Evolutionary conservation across 2,329 filamentous ascomycete genomes (phyloP).

Genomic region (Cyphellophora europaea): DNA sequence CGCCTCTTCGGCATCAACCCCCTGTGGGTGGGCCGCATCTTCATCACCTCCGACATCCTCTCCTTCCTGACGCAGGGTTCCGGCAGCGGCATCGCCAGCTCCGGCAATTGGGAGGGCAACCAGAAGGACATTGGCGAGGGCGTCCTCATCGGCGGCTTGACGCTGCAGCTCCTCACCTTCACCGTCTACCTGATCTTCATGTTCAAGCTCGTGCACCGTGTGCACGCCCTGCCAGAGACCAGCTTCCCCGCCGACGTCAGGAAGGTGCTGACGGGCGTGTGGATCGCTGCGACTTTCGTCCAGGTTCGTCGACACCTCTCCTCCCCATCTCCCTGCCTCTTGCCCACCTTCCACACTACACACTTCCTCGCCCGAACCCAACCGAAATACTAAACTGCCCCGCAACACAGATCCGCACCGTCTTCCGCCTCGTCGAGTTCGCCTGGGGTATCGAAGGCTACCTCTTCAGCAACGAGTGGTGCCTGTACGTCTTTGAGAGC

Average conservation of each 20-base stretch:
- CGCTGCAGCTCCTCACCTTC: conserved; percentile 22
- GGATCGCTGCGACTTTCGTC: conserved; percentile 35
- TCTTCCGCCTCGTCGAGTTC: conserved; percentile 36
- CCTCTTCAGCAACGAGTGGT: conserved; percentile 31
- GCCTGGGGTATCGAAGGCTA: conserved; percentile 32
- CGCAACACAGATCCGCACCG: conserved; percentile 38
- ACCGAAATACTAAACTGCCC: conserved; percentile 34
- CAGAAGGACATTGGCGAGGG: conserved; percentile 10
- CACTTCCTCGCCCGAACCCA: not conserved
- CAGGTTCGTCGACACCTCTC: conserved; percentile 30
- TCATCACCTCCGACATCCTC: conserved; percentile 37
- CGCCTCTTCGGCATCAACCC: conserved; percentile 29
- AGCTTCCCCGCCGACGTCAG: conserved; percentile 23
- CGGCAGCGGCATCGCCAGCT: conserved; percentile 35
- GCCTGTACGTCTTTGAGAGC: conserved; percentile 36
- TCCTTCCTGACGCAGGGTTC: conserved; percentile 36
- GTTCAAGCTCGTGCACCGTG: conserved; percentile 17
- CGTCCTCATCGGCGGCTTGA: conserved; percentile 19
- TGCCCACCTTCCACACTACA: not conserved
- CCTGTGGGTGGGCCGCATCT: conserved; percentile 34
- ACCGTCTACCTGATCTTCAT: conserved; percentile 19
- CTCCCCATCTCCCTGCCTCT: not conserved
- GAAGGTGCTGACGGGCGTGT: conserved; percentile 33
- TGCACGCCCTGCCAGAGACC: conserved; percentile 20
- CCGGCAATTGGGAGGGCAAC: conserved; percentile 33